Percentiles rank a stretch among this genome's conserved stretches.
phyloP scores from a whole-genome alignment of 345 rosid species.

The Gossypioides kirkii region DNA sequence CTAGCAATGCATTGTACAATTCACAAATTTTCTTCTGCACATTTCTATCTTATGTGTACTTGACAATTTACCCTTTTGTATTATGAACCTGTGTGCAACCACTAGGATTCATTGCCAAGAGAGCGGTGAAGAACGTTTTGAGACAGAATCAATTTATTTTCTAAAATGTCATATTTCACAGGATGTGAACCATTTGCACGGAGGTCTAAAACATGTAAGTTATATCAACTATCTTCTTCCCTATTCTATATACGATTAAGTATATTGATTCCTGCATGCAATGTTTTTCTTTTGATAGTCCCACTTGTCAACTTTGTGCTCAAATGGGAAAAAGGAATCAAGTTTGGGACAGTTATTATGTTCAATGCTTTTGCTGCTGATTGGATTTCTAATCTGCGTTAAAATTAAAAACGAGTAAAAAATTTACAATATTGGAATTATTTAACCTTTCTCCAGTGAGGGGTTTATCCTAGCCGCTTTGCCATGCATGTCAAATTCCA shows the following conservation, averaged over 20 bases:
- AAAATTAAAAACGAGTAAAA: not conserved
- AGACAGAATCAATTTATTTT: constrained; percentile 76
- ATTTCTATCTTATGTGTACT: not conserved
- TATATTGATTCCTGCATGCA: not conserved
- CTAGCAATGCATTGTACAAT: constrained; percentile 5
- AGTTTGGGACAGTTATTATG: not conserved
- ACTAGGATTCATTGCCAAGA: constrained; percentile 86
- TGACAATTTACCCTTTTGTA: not conserved
- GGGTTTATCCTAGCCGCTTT: not conserved
- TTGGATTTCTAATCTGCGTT: not conserved
- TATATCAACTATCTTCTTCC: not conserved
- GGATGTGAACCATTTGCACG: constrained; percentile 98
- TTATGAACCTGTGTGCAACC: constrained; percentile 9
- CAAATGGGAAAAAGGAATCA: not conserved
- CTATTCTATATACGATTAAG: not conserved
- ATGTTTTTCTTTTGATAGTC: not conserved
- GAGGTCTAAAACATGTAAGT: constrained; percentile 94
- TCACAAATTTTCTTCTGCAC: not conserved
- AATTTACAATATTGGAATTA: not conserved
- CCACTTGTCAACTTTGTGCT: not conserved
- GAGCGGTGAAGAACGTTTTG: constrained; percentile 81
- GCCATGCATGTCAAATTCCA: not conserved
- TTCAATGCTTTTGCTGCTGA: not conserved
- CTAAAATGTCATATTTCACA: constrained; percentile 98
- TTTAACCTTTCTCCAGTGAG: not conserved